Evolutionary conservation across 164 flowering plant genomes (phyloP).

Genomic region (Umbilicus rupestris): DNA sequence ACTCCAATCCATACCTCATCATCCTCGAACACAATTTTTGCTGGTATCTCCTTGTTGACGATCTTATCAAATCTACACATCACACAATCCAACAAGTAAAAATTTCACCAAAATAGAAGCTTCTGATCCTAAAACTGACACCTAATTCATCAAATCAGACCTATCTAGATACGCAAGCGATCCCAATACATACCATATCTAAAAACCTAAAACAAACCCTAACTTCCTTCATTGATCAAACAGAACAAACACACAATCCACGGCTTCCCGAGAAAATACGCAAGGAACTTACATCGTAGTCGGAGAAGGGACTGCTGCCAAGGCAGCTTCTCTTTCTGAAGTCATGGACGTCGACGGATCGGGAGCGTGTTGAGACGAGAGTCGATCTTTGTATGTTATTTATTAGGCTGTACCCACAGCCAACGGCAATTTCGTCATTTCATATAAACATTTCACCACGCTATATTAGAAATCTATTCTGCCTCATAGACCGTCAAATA

Average conservation of each 20-base stretch:
- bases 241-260: neutral
- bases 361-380: neutral
- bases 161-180: too few relatives aligned
- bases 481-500: too few relatives aligned
- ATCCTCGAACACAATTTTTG: slow-evolving; percentile 49
- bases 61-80: slow-evolving; percentile 60
- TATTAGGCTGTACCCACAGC: neutral
- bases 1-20: slow-evolving; percentile 32
- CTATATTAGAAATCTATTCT: too few relatives aligned
- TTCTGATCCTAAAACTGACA: neutral
- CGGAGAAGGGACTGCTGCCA: slow-evolving; percentile 39
- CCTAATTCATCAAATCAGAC: neutral
- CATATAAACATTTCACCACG: too few relatives aligned
- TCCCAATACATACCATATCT: neutral
- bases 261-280: neutral
- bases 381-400: neutral
- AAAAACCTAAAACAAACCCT: too few relatives aligned
- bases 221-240: neutral
- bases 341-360: slow-evolving; percentile 26
- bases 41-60: slow-evolving; percentile 57
- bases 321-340: slow-evolving; percentile 55
- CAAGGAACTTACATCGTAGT: slow-evolving; percentile 38
- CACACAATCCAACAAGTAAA: neutral
- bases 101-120: too few relatives aligned
- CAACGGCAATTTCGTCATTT: neutral